Evolutionary conservation across 2,329 filamentous ascomycete species (phyloP).

Genomic region (Phaeoacremonium minimum): DNA sequence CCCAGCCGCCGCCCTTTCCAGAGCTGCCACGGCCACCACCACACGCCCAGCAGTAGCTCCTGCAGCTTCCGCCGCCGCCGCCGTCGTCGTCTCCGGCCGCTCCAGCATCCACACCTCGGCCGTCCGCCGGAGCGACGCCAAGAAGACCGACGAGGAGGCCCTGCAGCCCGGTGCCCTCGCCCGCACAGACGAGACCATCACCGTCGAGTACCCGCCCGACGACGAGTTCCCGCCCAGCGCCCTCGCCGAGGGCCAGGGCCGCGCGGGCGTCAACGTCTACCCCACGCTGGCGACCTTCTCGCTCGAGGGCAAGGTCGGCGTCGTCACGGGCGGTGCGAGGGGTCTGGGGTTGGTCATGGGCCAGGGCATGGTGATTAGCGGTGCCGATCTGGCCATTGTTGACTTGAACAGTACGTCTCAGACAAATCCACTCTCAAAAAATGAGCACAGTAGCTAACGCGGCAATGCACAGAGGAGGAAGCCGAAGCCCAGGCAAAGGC

Average conservation of each 20-base stretch:
- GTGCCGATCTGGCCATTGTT: slow-evolving; percentile 85
- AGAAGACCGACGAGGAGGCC: slow-evolving; percentile 18
- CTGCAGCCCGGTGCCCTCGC: slow-evolving; percentile 60
- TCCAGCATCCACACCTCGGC: slow-evolving; percentile 20
- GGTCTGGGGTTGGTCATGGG: slow-evolving; percentile 90
- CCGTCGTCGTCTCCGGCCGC: slow-evolving; percentile 5
- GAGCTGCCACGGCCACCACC: not conserved
- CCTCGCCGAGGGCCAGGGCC: slow-evolving; percentile 68
- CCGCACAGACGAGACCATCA: slow-evolving; percentile 74
- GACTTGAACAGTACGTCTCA: slow-evolving; percentile 76
- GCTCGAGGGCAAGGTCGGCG: slow-evolving; percentile 74
- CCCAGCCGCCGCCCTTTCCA: not conserved
- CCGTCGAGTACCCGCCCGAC: slow-evolving; percentile 74
- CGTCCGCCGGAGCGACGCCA: slow-evolving; percentile 15
- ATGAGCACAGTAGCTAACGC: slow-evolving; percentile 1
- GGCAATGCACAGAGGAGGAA: slow-evolving; percentile 64
- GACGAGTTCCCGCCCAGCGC: slow-evolving; percentile 65
- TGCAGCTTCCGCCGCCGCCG: not conserved
- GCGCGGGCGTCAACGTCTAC: slow-evolving; percentile 69
- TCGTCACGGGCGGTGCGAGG: slow-evolving; percentile 87
- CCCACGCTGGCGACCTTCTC: slow-evolving; percentile 83
- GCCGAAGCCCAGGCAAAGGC: slow-evolving; percentile 71
- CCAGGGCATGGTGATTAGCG: slow-evolving; percentile 83
- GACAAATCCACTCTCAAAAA: not conserved
- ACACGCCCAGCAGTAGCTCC: too few relatives aligned